Base-by-base conservation (phyloP, 192 early-diverging fungal species). In the Endogone sp. region DNA sequence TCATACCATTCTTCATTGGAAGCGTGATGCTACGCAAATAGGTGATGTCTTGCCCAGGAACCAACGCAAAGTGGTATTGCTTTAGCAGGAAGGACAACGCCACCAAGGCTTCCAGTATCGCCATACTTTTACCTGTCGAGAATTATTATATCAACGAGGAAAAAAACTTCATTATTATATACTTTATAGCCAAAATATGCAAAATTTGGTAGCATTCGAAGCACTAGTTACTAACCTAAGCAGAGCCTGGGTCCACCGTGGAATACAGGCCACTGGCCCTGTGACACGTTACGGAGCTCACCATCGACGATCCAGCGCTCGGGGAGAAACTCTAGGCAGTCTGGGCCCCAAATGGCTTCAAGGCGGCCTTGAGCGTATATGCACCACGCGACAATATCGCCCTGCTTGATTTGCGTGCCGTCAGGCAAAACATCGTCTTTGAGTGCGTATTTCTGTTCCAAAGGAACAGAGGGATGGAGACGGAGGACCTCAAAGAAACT, bases 371-470 rank as follows among this genome's bases (percentile, higher is more conserved):
- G 26, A 60, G 60, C 57, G 72, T 75, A 82, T 0, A 74, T 69
- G 2, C 65, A 74, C 81, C 81, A 81, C 22, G 66, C 64, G 21
- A 82, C 73, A 64, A 74, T 79, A 27, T 83, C 83, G 21, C 77
- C 79, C 24, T 76, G 77, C 61, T 77, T 74, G 23, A 83, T 71
- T 11, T 71, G 66, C 27, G 81, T 83, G 22, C 81, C 81, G 60
- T 83, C 82, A 29, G 83, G 83, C 79, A 71, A 81, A 3, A 85
- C 71, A 27, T 82, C 81, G 58, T 85, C 83, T 22, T 74, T 65
- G 4, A 83, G 63, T 4, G 79, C 79, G 27, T 75, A 73, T 29
- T 82, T 85, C 62, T 81, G 70, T 56, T 85, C 82, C 21, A 71
- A 67, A 59, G 83, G 83, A 2, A 85, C 83, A 44, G 74, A 75